Evolutionary conservation across 2,329 filamentous ascomycete genomes (phyloP).

Genomic region (Aaosphaeria pasadenensis): DNA sequence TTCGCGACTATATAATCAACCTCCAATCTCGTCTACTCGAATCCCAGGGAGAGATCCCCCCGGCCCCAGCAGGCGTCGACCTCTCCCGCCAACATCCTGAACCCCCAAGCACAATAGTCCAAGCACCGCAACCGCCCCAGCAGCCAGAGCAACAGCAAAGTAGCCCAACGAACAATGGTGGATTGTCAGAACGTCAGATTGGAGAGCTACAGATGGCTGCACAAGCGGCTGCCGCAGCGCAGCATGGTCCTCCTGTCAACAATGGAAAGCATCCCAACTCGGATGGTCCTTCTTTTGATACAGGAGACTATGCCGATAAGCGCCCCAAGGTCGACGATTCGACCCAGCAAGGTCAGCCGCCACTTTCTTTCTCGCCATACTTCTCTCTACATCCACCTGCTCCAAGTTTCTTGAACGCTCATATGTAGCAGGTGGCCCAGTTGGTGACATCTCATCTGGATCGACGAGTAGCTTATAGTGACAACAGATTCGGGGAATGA

Average conservation of each 20-base stretch:
- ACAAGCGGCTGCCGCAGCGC: slow-evolving; percentile 32
- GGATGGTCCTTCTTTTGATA: slow-evolving; percentile 24
- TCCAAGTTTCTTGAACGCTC: slow-evolving; percentile 19
- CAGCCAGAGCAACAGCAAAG: slow-evolving; percentile 18
- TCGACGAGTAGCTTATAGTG: slow-evolving; percentile 21
- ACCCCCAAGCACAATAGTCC: slow-evolving; percentile 19
- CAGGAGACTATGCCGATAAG: slow-evolving; percentile 32
- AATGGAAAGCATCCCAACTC: slow-evolving; percentile 32
- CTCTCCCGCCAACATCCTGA: slow-evolving; percentile 54
- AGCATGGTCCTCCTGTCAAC: slow-evolving; percentile 27
- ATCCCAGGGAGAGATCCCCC: slow-evolving; percentile 77
- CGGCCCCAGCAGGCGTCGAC: slow-evolving; percentile 76
- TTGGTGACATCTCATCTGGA: slow-evolving; percentile 5
- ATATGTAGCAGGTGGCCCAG: slow-evolving; percentile 27
- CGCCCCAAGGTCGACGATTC: slow-evolving; percentile 32
- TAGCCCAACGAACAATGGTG: slow-evolving; percentile 22
- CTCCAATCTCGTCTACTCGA: slow-evolving; percentile 86
- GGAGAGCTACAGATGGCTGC: slow-evolving; percentile 38
- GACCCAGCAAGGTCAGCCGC: slow-evolving; percentile 31
- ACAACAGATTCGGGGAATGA: slow-evolving; percentile 10
- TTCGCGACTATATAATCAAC: slow-evolving; percentile 89
- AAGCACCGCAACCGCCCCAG: slow-evolving; percentile 14
- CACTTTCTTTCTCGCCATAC: slow-evolving; percentile 10
- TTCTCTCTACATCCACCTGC: slow-evolving; percentile 12
- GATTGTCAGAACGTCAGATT: slow-evolving; percentile 36